These are phyloP conservation scores for Rhytidhysteron rufulum DNA, from an alignment of 2,329 filamentous ascomycete species.

Conservation along the genomic window DNA sequence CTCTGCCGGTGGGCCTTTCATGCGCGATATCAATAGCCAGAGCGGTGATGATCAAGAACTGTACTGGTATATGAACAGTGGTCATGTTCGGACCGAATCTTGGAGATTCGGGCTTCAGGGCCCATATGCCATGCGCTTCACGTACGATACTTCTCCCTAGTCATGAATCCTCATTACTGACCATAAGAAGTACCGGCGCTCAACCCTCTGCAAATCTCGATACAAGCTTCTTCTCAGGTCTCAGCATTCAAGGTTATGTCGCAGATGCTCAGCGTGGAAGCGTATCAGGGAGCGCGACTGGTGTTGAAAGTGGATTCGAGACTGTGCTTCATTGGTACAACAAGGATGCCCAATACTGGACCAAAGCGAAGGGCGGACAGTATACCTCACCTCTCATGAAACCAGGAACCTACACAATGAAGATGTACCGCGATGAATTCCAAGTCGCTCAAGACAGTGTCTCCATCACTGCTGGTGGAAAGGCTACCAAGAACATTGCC, in stretches of 20 bases:
- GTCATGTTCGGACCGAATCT: constrained; percentile 19
- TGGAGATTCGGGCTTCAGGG: constrained; percentile 19
- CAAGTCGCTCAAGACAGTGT: constrained; percentile 15
- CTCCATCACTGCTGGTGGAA: constrained; percentile 15
- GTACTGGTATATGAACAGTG: constrained; percentile 23
- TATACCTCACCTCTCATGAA: constrained; percentile 19
- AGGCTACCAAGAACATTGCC: constrained; percentile 14
- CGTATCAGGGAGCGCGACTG: constrained; percentile 14
- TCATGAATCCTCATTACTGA: too few relatives aligned
- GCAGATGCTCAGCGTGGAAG: constrained; percentile 14
- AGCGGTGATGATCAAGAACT: constrained; percentile 16
- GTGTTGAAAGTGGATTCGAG: constrained; percentile 15
- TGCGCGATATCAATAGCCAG: constrained; percentile 22
- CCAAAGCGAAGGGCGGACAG: constrained; percentile 12
- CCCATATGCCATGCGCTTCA: constrained; percentile 20
- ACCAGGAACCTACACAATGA: constrained; percentile 16
- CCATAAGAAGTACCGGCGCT: constrained; percentile 6
- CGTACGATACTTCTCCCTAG: too few relatives aligned
- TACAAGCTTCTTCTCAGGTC: constrained; percentile 16
- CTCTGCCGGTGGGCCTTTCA: constrained; percentile 19
- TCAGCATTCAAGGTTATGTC: constrained; percentile 18
- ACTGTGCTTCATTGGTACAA: constrained; percentile 58
- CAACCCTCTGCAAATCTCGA: constrained; percentile 16
- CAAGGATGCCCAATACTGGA: constrained; percentile 59
- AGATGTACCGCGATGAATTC: constrained; percentile 18